phyloP scores from a whole-genome alignment of 345 rosid genomes.

The Nephelium lappaceum region DNA sequence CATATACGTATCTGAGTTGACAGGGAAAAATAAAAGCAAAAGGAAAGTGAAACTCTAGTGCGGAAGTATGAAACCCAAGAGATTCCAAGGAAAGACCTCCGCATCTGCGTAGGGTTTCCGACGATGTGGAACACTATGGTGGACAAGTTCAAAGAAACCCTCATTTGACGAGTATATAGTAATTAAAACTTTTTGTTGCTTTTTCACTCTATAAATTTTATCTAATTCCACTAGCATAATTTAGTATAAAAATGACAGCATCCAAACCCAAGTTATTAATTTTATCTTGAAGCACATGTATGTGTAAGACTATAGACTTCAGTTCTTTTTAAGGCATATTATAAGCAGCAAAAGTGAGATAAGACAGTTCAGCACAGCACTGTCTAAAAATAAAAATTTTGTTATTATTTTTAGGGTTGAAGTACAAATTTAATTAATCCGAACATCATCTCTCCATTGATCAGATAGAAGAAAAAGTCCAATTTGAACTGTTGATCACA shows the following conservation, averaged over 20 bases:
- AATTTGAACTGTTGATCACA: neutral
- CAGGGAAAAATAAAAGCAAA: neutral
- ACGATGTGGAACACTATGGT: neutral
- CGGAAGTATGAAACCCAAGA: neutral
- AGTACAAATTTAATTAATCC: neutral
- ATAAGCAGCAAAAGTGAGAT: neutral
- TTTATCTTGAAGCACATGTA: neutral
- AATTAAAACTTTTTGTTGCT: slow-evolving; percentile 5
- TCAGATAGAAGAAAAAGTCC: neutral
- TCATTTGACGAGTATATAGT: slow-evolving; percentile 1
- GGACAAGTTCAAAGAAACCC: too few relatives aligned
- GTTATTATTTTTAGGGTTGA: too few relatives aligned
- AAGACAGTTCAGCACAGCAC: slow-evolving; percentile 2
- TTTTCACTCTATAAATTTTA: neutral
- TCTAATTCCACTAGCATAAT: neutral
- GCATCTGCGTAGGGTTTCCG: slow-evolving; percentile 12
- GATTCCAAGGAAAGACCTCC: slow-evolving; percentile 20
- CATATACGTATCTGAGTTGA: slow-evolving; percentile 19
- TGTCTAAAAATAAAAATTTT: neutral
- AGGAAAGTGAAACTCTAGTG: neutral
- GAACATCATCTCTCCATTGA: neutral
- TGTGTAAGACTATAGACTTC: neutral
- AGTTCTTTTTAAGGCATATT: neutral
- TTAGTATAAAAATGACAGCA: neutral
- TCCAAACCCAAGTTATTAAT: neutral